Base-by-base conservation (phyloP, 2,329 filamentous ascomycete genomes). In the Penicillium sp. region DNA sequence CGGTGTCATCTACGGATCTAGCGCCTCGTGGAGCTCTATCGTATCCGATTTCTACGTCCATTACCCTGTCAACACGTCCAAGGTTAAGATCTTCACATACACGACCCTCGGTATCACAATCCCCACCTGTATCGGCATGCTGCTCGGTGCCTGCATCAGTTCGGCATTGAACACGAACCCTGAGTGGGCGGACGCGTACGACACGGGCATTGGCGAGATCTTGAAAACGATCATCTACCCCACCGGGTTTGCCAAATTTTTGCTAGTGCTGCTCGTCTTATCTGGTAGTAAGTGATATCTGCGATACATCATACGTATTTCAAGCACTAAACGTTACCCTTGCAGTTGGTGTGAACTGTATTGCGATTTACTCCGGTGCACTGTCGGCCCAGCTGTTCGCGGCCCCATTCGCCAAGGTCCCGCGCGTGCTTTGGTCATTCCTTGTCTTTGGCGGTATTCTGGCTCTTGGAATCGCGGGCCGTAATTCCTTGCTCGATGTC, bases 361-460 rank as follows among this genome's bases (percentile, higher is more conserved):
- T 80, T 56, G 70, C 69, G 29, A 74, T 79, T 47, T 74, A 75
- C 58, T 62, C 65, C 6, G 57, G 62, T 7, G 66, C 67, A 1
- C 61, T 75, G 9, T 72, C 70, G 6, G 65, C 67, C 23, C 71
- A 75, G 46, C 66, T 67, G 23, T 75, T 81, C 52, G 69, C 75
- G 0, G 71, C 72, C 6, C 75, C 75, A 0, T 72, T 76, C n/a
- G 68, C 70, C 9, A 66, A 68, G n/a, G 65, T 81, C 2, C 78
- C 79, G 3, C 76, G 78, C 28, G 73, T 78, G 55, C 50, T 80
- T 57, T 81, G 77, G 77, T 79, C 77, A 0, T 51, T 75, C 9
- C 46, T 79, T 18, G 74, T 74, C 61, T 79, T 80, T 56, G 70
- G 69, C n/a, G 70, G 69, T 48, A 76, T 80, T 53, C 66, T 81